A percentile compares a stretch with the other conserved stretches of the same genome.
Conservation (phyloP, 129 eudicot species). For the Flaveria bidentis region DNA sequence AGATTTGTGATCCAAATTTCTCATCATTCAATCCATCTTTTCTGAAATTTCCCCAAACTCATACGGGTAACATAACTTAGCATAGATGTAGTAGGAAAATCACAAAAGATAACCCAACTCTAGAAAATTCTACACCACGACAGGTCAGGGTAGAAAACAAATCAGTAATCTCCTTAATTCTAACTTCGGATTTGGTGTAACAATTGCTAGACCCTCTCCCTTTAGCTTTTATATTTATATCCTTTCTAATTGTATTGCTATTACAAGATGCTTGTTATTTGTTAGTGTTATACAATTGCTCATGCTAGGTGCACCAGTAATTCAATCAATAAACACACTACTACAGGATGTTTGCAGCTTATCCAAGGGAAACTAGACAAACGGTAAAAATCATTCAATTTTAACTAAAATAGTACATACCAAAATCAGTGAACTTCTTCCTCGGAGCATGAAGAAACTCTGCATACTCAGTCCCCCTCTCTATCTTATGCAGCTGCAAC, state of each 20-base stretch:
- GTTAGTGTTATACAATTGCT: conserved; percentile 7
- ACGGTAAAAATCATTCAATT: conserved; percentile 6
- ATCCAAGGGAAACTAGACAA: conserved; percentile 7
- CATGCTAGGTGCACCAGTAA: background rate
- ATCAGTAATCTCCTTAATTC: background rate
- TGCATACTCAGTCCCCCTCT: conserved; percentile 78
- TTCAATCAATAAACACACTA: conserved; percentile 12
- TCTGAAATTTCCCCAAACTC: background rate
- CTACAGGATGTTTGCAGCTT: background rate
- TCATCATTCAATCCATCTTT: background rate
- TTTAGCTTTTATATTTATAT: conserved; percentile 2
- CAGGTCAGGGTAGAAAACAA: conserved; percentile 11
- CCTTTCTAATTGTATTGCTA: background rate
- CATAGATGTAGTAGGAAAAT: conserved; percentile 1
- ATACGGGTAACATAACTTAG: background rate
- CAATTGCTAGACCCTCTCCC: conserved; percentile 4
- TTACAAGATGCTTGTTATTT: background rate
- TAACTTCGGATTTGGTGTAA: background rate
- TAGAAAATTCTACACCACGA: background rate
- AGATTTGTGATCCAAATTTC: background rate
- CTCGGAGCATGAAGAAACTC: conserved; percentile 96
- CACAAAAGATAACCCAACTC: background rate
- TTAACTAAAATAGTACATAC: conserved; percentile 39
- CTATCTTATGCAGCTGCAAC: conserved; percentile 89
- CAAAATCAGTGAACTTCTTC: conserved; percentile 86